Conservation (phyloP, 768 basidiomycete genomes). For the Naganishia vishniacii region DNA sequence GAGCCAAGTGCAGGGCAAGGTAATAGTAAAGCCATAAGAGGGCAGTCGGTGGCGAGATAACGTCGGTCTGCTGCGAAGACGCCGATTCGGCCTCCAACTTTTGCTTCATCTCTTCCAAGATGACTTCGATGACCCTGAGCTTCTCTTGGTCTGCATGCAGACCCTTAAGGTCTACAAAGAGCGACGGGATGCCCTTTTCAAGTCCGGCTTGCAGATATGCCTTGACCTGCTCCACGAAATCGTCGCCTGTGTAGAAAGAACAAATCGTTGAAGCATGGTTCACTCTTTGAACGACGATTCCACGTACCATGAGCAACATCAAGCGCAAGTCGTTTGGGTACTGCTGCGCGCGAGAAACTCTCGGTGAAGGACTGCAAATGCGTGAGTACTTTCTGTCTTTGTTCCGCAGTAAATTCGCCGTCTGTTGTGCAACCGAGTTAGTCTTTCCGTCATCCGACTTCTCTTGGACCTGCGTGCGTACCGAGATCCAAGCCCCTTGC, state of each 20-base stretch:
- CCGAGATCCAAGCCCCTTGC: constrained; percentile 65
- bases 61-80: constrained; percentile 33
- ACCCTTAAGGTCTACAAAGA: constrained; percentile 85
- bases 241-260: constrained; percentile 53
- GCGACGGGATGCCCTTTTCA: constrained; percentile 79
- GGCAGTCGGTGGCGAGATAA: constrained; percentile 63
- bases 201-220: constrained; percentile 67
- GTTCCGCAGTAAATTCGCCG: constrained; percentile 49
- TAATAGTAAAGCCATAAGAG: constrained; percentile 95
- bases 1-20: constrained; percentile 69
- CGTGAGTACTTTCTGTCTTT: constrained; percentile 54
- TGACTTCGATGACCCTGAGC: constrained; percentile 62
- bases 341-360: constrained; percentile 63
- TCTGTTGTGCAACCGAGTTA: constrained; percentile 49
- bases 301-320: constrained; percentile 57
- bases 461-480: constrained; percentile 45
- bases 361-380: constrained; percentile 60
- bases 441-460: constrained; percentile 1
- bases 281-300: background rate
- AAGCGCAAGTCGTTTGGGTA: constrained; percentile 70
- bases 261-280: constrained; percentile 9
- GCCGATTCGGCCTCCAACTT: constrained; percentile 34
- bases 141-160: constrained; percentile 68
- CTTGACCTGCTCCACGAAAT: constrained; percentile 62
- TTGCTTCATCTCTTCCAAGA: constrained; percentile 58